These are phyloP conservation scores for Leccinum colubrinum DNA, from an alignment of 1,284 basidiomycete species.

Conservation along the genomic window DNA sequence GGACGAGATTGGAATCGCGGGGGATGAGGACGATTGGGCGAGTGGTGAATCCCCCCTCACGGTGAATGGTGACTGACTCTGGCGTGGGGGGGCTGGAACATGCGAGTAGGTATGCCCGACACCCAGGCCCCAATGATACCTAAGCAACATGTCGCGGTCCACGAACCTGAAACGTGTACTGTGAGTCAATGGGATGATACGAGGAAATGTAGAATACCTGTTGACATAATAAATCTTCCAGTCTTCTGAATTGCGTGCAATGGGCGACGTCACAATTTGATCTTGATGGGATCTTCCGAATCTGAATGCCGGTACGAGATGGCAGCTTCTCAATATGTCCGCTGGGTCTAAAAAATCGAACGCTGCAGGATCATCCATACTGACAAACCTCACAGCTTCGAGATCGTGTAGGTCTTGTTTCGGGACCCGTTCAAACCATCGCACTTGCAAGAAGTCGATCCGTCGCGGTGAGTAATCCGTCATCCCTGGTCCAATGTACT, in stretches of 20 bases:
- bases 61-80: neutral
- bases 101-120: neutral
- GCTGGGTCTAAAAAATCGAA: neutral
- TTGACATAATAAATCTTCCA: neutral
- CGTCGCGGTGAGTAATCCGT: too few relatives aligned
- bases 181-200: neutral
- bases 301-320: neutral
- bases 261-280: neutral
- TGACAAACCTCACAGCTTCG: too few relatives aligned
- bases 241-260: too few relatives aligned
- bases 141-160: neutral
- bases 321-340: neutral
- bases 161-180: neutral
- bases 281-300: neutral
- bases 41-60: neutral
- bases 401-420: too few relatives aligned
- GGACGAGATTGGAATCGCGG: too few relatives aligned
- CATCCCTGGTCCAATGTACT: too few relatives aligned
- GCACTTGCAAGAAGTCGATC: too few relatives aligned
- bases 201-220: neutral
- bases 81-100: neutral
- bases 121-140: neutral
- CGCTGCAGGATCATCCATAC: neutral
- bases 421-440: too few relatives aligned
- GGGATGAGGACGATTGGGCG: neutral